Conservation (phyloP, 495 filamentous ascomycete species). For the Daldinia grandis region DNA sequence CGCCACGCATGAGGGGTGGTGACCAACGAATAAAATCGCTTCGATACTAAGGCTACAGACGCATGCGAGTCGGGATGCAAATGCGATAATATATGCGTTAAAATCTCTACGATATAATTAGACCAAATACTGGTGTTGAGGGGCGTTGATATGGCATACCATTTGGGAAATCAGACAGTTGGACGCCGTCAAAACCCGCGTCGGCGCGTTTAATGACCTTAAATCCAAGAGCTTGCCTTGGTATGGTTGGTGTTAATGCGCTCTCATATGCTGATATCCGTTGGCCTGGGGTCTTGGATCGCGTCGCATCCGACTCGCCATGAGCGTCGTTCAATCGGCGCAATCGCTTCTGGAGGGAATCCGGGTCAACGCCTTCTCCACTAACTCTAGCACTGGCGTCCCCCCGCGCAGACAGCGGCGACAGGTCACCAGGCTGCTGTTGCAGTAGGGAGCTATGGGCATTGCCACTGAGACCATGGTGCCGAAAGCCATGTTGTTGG, state of each 20-base stretch:
- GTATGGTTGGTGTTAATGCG: conserved; percentile 56
- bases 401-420: conserved; percentile 40
- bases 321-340: conserved; percentile 52
- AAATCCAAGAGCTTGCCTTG: conserved; percentile 63
- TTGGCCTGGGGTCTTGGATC: conserved; percentile 57
- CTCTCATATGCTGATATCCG: conserved; percentile 79
- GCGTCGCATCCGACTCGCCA: conserved; percentile 36
- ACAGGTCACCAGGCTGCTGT: conserved; percentile 41
- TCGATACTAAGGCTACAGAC: conserved; percentile 80
- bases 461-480: conserved; percentile 56
- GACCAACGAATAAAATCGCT: conserved; percentile 81
- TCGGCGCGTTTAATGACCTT: conserved; percentile 66
- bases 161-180: conserved; percentile 78
- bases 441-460: conserved; percentile 44
- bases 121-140: conserved; percentile 23
- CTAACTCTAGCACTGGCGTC: conserved; percentile 23
- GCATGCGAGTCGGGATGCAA: conserved; percentile 80
- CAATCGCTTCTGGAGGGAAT: conserved; percentile 50
- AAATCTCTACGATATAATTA: conserved; percentile 69
- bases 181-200: conserved; percentile 51
- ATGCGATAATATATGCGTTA: conserved; percentile 92
- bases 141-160: conserved; percentile 60
- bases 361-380: conserved; percentile 44
- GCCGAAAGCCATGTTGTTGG: conserved; percentile 79
- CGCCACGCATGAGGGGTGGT: conserved; percentile 92